These are phyloP conservation scores for Truncatella angustata DNA, from an alignment of 2,329 filamentous ascomycete species.

Conservation along the genomic window DNA sequence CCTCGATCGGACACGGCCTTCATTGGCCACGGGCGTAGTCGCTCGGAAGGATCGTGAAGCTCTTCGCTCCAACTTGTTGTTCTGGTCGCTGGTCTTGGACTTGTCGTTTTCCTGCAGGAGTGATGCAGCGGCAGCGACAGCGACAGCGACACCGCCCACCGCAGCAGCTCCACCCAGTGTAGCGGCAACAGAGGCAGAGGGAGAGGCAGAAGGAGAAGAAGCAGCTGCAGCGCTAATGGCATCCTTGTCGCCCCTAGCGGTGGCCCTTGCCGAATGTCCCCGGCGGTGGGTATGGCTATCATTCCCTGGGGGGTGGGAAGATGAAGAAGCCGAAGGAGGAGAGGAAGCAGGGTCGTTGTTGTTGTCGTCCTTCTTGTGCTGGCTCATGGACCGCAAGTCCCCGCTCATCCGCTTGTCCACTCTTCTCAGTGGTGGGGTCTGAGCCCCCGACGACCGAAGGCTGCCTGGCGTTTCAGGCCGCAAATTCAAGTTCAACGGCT, in stretches of 20 bases:
- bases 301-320: too few relatives aligned
- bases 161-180: too few relatives aligned
- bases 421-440: slow-evolving; percentile 65
- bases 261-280: slow-evolving; percentile 2
- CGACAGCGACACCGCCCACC: too few relatives aligned
- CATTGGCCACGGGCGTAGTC: slow-evolving; percentile 77
- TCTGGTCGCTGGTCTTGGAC: neutral
- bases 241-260: slow-evolving; percentile 9
- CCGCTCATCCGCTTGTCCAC: slow-evolving; percentile 68
- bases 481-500: slow-evolving; percentile 48
- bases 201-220: too few relatives aligned
- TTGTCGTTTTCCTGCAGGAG: slow-evolving; percentile 21
- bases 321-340: too few relatives aligned
- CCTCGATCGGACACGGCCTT: slow-evolving; percentile 79
- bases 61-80: neutral
- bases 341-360: too few relatives aligned
- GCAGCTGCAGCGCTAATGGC: too few relatives aligned
- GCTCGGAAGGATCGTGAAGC: slow-evolving; percentile 24
- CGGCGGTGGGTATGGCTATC: too few relatives aligned
- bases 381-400: slow-evolving; percentile 70
- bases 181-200: too few relatives aligned
- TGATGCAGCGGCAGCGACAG: slow-evolving; percentile 20
- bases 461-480: slow-evolving; percentile 64
- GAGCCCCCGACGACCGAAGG: slow-evolving; percentile 42
- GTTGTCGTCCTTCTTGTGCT: too few relatives aligned